phyloP scores from a whole-genome alignment of 2,329 filamentous ascomycete species.

The Paraconiothyrium sp. region DNA sequence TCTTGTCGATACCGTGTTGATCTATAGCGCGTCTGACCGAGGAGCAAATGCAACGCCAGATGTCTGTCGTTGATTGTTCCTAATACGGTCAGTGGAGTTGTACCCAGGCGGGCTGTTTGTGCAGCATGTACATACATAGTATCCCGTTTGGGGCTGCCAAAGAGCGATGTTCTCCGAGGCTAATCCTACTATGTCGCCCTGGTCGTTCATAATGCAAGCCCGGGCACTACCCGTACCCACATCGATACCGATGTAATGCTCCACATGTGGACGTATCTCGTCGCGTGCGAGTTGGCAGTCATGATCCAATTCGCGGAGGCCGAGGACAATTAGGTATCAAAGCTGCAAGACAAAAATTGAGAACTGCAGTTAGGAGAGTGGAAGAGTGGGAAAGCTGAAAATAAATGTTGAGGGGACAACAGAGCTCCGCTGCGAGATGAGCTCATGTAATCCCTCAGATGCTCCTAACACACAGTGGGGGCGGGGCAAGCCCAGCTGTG shows the following conservation, averaged over 20 bases:
- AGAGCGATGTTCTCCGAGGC: slow-evolving; percentile 63
- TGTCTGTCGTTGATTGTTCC: slow-evolving; percentile 98
- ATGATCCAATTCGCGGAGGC: not conserved
- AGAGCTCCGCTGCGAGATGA: slow-evolving; percentile 46
- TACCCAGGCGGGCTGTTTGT: not conserved
- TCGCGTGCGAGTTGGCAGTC: slow-evolving; percentile 60
- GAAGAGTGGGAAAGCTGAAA: slow-evolving; percentile 8
- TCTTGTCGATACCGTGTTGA: slow-evolving; percentile 80
- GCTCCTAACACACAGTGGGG: slow-evolving; percentile 43
- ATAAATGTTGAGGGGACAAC: slow-evolving; percentile 44
- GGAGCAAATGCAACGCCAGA: slow-evolving; percentile 93
- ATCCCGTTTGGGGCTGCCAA: slow-evolving; percentile 64
- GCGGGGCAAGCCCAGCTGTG: slow-evolving; percentile 31
- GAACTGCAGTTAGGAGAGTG: not conserved
- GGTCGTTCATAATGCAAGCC: slow-evolving; percentile 92
- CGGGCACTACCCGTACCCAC: slow-evolving; percentile 95
- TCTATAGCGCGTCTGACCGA: slow-evolving; percentile 84
- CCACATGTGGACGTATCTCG: slow-evolving; percentile 64
- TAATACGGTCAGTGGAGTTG: slow-evolving; percentile 42
- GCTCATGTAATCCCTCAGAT: slow-evolving; percentile 44
- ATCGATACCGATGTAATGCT: slow-evolving; percentile 85
- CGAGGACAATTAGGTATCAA: slow-evolving; percentile 30
- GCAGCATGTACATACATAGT: slow-evolving; percentile 56
- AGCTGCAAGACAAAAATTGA: not conserved
- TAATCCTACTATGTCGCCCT: slow-evolving; percentile 81